Conservation (phyloP, 2,329 filamentous ascomycete species). For the Aspergillus sp. region DNA sequence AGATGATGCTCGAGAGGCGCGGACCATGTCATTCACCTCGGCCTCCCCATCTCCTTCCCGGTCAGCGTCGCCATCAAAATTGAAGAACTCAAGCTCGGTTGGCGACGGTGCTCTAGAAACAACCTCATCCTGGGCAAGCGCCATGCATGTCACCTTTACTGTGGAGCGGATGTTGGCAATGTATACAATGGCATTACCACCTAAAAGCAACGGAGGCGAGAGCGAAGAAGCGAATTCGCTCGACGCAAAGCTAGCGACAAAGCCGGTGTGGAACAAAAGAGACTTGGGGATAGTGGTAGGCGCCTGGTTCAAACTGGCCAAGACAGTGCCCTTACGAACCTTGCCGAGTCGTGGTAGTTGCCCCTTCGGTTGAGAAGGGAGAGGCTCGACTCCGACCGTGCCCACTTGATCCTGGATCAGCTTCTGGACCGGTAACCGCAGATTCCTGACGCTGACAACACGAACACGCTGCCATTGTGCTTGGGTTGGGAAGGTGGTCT, state of each 20-base stretch:
- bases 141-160: slow-evolving; percentile 67
- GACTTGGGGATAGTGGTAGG: slow-evolving; percentile 36
- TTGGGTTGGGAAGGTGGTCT: slow-evolving; percentile 54
- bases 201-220: slow-evolving; percentile 56
- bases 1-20: slow-evolving; percentile 17
- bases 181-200: slow-evolving; percentile 68
- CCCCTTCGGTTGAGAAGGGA: slow-evolving; percentile 22
- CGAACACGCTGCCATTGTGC: slow-evolving; percentile 78
- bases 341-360: slow-evolving; percentile 34
- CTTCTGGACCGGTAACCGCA: slow-evolving; percentile 76
- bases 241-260: slow-evolving; percentile 70
- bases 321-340: slow-evolving; percentile 77
- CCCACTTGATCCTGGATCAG: slow-evolving; percentile 82
- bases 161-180: slow-evolving; percentile 82
- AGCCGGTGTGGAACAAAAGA: slow-evolving; percentile 57
- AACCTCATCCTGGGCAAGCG: slow-evolving; percentile 33
- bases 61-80: slow-evolving; percentile 40
- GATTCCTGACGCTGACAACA: slow-evolving; percentile 82
- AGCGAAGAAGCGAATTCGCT: slow-evolving; percentile 48
- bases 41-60: slow-evolving; percentile 12
- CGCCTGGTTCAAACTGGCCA: slow-evolving; percentile 60
- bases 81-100: slow-evolving; percentile 44
- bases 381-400: slow-evolving; percentile 71
- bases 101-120: slow-evolving; percentile 28
- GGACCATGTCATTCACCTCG: slow-evolving; percentile 31